A percentile compares a stretch with the other conserved stretches of the same genome.
Conservation (phyloP, 495 filamentous ascomycete genomes). For the Xylaria longipes region DNA sequence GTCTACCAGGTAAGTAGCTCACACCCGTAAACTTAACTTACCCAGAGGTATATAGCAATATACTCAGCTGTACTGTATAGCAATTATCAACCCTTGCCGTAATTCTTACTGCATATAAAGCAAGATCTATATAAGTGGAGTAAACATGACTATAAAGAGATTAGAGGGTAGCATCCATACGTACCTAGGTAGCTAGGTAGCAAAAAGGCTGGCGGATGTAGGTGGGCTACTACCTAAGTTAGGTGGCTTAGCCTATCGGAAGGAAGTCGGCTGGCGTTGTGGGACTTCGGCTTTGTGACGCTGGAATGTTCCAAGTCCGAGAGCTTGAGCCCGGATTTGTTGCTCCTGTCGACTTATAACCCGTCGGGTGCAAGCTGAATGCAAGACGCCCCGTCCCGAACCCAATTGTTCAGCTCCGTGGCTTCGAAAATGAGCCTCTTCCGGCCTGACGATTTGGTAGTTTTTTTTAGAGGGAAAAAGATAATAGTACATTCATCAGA, state of each 20-base stretch:
- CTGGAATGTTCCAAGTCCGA: constrained; percentile 17
- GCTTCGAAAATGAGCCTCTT: background rate
- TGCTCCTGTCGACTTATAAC: background rate
- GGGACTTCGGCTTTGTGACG: constrained; percentile 2
- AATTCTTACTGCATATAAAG: too few relatives aligned
- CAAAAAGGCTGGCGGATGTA: too few relatives aligned
- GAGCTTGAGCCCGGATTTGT: constrained; percentile 3
- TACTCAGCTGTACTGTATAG: too few relatives aligned
- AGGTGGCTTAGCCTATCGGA: constrained; percentile 10
- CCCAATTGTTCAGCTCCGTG: background rate
- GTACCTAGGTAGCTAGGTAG: too few relatives aligned
- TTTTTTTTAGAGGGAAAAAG: background rate
- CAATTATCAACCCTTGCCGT: too few relatives aligned
- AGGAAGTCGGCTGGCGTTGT: background rate
- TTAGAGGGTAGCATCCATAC: too few relatives aligned
- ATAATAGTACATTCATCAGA: background rate
- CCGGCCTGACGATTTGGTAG: background rate
- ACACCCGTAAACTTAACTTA: too few relatives aligned
- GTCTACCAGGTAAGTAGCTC: too few relatives aligned
- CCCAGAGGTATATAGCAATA: too few relatives aligned
- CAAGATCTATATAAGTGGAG: too few relatives aligned
- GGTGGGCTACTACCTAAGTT: too few relatives aligned
- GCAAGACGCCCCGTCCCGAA: background rate
- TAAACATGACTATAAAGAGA: too few relatives aligned
- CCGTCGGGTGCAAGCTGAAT: background rate